phyloP scores from a whole-genome alignment of 148 eudicot genomes.

The Fallopia convolvulus region DNA sequence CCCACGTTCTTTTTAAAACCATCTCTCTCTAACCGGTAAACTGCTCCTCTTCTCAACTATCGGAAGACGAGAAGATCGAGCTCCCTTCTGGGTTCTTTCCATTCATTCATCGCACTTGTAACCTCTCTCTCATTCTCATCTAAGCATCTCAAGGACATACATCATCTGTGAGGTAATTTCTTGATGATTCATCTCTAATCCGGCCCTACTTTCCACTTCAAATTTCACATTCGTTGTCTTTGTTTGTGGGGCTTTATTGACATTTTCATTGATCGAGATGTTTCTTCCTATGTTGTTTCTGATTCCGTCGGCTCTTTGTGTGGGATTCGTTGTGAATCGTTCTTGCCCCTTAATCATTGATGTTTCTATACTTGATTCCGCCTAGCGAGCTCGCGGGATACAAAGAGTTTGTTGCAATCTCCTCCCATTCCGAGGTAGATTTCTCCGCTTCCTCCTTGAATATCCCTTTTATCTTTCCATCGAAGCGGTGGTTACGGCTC shows the following conservation, averaged over 20 bases:
- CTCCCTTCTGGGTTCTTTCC: neutral
- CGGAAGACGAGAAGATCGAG: neutral
- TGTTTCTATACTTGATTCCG: neutral
- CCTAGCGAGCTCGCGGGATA: no score
- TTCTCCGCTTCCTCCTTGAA: no score
- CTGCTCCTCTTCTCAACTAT: no score
- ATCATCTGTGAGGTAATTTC: conserved; percentile 2
- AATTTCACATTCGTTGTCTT: neutral
- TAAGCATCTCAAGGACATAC: neutral
- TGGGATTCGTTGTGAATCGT: neutral
- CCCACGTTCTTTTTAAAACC: no score
- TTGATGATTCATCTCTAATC: neutral
- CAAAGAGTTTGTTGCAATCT: no score
- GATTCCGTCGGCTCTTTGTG: neutral
- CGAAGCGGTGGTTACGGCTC: no score
- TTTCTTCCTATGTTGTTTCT: neutral
- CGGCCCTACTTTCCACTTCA: neutral
- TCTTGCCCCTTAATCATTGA: neutral
- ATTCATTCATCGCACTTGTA: neutral
- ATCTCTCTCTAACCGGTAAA: no score
- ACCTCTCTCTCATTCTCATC: neutral
- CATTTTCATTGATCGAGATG: neutral
- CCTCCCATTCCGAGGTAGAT: no score
- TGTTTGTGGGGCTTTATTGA: neutral
- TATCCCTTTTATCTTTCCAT: no score